These are phyloP conservation scores for Fraxinus cuspidata DNA, from an alignment of 257 asterid species.

Conservation along the genomic window DNA sequence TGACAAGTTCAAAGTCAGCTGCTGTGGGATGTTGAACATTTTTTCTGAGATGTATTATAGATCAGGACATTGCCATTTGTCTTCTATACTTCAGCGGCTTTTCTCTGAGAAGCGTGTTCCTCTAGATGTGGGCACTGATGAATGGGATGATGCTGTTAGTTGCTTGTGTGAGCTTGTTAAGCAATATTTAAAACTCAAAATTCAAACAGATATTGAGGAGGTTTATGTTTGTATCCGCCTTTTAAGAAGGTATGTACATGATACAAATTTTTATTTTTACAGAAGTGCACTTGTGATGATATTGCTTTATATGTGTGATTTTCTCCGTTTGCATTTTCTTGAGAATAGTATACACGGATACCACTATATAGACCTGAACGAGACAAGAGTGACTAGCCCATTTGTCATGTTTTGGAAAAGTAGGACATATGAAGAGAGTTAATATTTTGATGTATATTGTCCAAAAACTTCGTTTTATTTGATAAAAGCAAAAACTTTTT, in stretches of 20 bases:
- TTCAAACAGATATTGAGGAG: slow-evolving; percentile 85
- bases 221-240: slow-evolving; percentile 66
- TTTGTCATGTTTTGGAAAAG: not conserved
- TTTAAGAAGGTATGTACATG: slow-evolving; percentile 56
- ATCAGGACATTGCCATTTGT: slow-evolving; percentile 52
- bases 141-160: slow-evolving; percentile 44
- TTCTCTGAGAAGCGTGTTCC: slow-evolving; percentile 35
- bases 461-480: not conserved
- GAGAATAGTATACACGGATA: not conserved
- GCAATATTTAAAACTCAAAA: slow-evolving; percentile 65
- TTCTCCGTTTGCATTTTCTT: not conserved
- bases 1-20: slow-evolving; percentile 55
- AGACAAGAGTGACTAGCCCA: not conserved
- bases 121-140: slow-evolving; percentile 32
- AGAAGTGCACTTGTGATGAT: not conserved
- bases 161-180: slow-evolving; percentile 67
- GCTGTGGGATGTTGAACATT: slow-evolving; percentile 41
- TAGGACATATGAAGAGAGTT: not conserved
- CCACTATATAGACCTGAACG: not conserved
- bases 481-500: not conserved
- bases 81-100: slow-evolving; percentile 60
- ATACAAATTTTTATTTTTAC: not conserved
- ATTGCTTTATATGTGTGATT: not conserved
- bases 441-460: not conserved
- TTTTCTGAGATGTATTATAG: slow-evolving; percentile 49